These are phyloP conservation scores for Oryza officinalis DNA, from an alignment of 176 grass and related monocot genomes.

Conservation along the genomic window DNA sequence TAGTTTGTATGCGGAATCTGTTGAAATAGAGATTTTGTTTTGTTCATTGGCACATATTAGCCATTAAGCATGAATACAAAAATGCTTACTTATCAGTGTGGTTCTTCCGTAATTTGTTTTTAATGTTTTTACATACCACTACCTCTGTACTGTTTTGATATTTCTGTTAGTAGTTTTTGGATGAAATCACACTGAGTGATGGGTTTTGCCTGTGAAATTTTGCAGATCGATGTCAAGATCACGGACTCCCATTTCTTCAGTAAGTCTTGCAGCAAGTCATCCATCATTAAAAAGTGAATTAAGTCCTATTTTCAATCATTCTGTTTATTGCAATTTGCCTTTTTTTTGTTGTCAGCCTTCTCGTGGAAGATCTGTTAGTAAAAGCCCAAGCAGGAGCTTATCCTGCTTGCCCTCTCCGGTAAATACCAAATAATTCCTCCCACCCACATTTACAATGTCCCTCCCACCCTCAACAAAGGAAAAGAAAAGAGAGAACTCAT, in stretches of 20 bases:
- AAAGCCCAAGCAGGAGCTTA: constrained; percentile 46
- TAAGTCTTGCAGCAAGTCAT: constrained; percentile 14
- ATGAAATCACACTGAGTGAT: constrained; percentile 10
- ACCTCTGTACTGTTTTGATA: background rate
- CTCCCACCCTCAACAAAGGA: background rate
- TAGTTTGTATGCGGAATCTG: constrained; percentile 18
- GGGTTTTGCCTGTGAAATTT: constrained; percentile 14
- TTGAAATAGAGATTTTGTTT: background rate
- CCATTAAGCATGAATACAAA: constrained; percentile 10
- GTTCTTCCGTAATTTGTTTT: background rate
- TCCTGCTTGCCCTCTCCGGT: constrained; percentile 43
- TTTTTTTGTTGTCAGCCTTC: constrained; percentile 27
- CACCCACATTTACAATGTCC: too few species aligned
- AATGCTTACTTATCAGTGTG: background rate
- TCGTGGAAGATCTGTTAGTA: constrained; percentile 39
- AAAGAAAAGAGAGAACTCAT: background rate
- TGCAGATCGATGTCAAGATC: constrained; percentile 46
- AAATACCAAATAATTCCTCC: background rate
- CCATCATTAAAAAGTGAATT: background rate
- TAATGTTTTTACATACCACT: background rate
- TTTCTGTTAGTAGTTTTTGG: background rate
- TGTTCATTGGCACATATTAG: background rate
- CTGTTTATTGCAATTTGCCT: constrained; percentile 6
- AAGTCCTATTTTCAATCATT: background rate
- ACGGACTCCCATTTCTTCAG: constrained; percentile 26